Base-by-base conservation (phyloP, 257 asterid genomes). In the Petunia secreta region DNA sequence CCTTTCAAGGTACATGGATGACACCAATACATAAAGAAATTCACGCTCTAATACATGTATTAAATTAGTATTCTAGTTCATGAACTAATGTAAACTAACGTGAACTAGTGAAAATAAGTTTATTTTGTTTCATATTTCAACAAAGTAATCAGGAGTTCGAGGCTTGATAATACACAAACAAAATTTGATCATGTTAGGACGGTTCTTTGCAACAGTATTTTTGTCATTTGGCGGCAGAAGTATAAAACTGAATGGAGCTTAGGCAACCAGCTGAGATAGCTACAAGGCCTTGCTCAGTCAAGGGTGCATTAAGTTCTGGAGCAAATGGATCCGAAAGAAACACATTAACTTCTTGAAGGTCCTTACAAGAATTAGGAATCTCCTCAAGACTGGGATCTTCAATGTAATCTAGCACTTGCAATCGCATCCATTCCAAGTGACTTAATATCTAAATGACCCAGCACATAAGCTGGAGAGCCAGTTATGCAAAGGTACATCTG, bases 361-460 rank as follows among this genome's bases (percentile, higher is more conserved):
- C 46, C 74, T 65, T 65, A 73, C 78, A 50, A 25, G 60, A 73
- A 11, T 52, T 78, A 57, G 83, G 79, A 40, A 80, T 11, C 8
- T 67, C 67, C 8, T 80, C 69, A 55, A 80, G 59, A 25, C 79
- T 79, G 37, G 5, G 25, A 48, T 80, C 83, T 38, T 69, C 79
- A 54, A 80, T 43, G 34, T 40, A 80, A 80, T 71, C 83, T 69
- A 58, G 50, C 41, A 80, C 83, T 74, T 80, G 79, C 78, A 80
- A 6, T 66, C 25, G 13, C 14, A 59, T 10, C 25, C 25, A 25
- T 25, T 25, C 25, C 25, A 25, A 25, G 25, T 25, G 25, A 11
- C 25, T 25, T 25, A 16, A 15, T 3, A 16, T 40, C 8, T 43
- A 8, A 4, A 41, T 5, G 2, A 69, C 11, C 2, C 8, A 14